Evolutionary conservation across 1,284 basidiomycete species (phyloP).

Genomic region (Cryptococcus sp.): DNA sequence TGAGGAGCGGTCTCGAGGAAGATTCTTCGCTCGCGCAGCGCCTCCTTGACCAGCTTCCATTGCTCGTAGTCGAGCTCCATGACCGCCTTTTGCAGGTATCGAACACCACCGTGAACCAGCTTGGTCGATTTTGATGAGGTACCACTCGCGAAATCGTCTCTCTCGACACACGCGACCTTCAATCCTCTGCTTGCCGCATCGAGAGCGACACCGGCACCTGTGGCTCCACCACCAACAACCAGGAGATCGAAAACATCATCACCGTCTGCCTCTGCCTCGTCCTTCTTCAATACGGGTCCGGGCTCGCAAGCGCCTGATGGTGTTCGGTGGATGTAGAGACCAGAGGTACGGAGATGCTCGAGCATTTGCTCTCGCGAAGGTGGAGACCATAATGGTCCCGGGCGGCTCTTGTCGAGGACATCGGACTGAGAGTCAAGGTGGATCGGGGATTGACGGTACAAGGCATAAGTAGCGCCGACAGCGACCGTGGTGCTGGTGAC

Average conservation of each 20-base stretch:
- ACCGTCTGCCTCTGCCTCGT: constrained; percentile 33
- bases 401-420: constrained; percentile 44
- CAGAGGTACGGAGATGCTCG: constrained; percentile 52
- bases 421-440: constrained; percentile 24
- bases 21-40: constrained; percentile 86
- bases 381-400: constrained; percentile 55
- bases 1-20: constrained; percentile 97
- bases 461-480: constrained; percentile 29
- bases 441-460: constrained; percentile 25
- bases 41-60: constrained; percentile 94
- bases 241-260: constrained; percentile 78
- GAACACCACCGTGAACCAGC: constrained; percentile 94
- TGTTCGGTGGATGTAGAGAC: constrained; percentile 44
- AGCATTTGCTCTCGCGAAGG: constrained; percentile 56
- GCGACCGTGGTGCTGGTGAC: constrained; percentile 30
- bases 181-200: constrained; percentile 91
- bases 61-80: constrained; percentile 94
- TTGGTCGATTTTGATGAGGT: constrained; percentile 98
- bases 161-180: constrained; percentile 89
- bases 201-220: constrained; percentile 89
- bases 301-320: constrained; percentile 38
- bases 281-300: constrained; percentile 31
- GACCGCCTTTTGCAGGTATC: constrained; percentile 95
- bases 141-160: constrained; percentile 88
- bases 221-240: constrained; percentile 87